Base-by-base conservation (phyloP, 108 stramenopile species). In the Pseudonitzschia pungens region DNA sequence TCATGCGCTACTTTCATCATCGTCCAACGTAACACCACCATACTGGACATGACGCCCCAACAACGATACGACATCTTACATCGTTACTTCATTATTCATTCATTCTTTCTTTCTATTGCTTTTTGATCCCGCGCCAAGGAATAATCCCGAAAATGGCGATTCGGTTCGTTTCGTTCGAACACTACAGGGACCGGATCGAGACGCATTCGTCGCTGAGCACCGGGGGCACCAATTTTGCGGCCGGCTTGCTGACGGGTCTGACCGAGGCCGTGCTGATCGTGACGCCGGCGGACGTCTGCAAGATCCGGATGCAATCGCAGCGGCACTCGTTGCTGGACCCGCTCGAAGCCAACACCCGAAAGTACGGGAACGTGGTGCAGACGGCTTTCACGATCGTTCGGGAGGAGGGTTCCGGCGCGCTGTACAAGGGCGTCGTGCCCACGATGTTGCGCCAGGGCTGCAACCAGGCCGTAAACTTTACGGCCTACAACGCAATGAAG, bases 391-490 rank as follows among this genome's bases (percentile, higher is more conserved):
- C 87, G 2, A 91, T 99, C 51, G 88, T 87, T 7, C 82, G 82
- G 60, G 97, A 99, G 74, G 98, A 99, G 88, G 97, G 97, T 16
- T 54, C 89, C 22, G 87, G 93, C 29, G 96, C 97, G 51, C 81
- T 96, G 55, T 96, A 96, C 83, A 97, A 97, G 78, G 93, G 93
- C 29, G 81, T 94, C 2, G 89, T 97, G 9, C 98, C 98, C 41
- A 99, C 98, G 41, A 96, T 97, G 90, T 66, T 98, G 58, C 87
- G 98, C 43, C 98, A 99, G 81, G 98, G 98, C 11, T 95, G 94
- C 85, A 99, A 99, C 82, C 98, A 99, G 78, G 98, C 97, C 4
- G 96, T 97, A 63, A 99, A 99, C 76, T 99, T 99, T 76, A 97
- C 97, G 5, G 88, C 72, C 16, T 98, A 97, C 81, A 93, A 93